Evolutionary conservation across 352 stramenopile genomes (phyloP).

Genomic region (Phytophthora litchii): DNA sequence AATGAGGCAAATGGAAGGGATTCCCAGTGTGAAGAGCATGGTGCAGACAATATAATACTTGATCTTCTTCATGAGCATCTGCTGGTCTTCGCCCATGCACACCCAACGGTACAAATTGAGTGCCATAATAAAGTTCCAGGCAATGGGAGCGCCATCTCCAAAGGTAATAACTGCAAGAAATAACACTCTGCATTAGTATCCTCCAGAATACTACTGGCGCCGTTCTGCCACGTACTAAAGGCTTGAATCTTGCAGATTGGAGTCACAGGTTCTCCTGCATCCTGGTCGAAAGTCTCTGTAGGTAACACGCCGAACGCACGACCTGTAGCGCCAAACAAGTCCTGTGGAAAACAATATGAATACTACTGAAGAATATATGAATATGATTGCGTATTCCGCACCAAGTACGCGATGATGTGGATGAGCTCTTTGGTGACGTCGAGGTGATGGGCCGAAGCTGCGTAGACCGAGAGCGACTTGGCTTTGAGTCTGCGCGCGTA

Average conservation of each 20-base stretch:
- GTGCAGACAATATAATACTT: slow-evolving; percentile 78
- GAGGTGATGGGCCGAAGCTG: slow-evolving; percentile 53
- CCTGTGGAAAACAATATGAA: slow-evolving; percentile 34
- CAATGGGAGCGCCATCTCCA: slow-evolving; percentile 72
- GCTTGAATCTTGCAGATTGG: slow-evolving; percentile 75
- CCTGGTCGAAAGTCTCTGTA: slow-evolving; percentile 70
- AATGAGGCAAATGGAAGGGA: slow-evolving; percentile 54
- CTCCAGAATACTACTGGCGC: neutral
- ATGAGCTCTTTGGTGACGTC: slow-evolving; percentile 89
- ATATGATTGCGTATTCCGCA: neutral
- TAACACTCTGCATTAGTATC: slow-evolving; percentile 1
- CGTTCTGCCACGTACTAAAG: slow-evolving; percentile 43
- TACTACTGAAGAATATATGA: neutral
- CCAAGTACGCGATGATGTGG: slow-evolving; percentile 84
- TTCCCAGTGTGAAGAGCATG: slow-evolving; percentile 63
- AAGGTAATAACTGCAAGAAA: slow-evolving; percentile 75
- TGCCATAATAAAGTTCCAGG: slow-evolving; percentile 88
- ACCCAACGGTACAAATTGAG: slow-evolving; percentile 86
- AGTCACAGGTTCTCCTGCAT: slow-evolving; percentile 54
- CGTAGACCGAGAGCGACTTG: slow-evolving; percentile 50
- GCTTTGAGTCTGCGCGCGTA: slow-evolving; percentile 62
- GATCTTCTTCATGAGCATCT: slow-evolving; percentile 84
- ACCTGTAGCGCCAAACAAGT: slow-evolving; percentile 71
- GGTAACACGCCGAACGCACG: slow-evolving; percentile 74
- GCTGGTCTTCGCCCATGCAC: slow-evolving; percentile 81